Evolutionary conservation across 768 basidiomycete species (phyloP), one percentile per base, ranked within the genome.

Genomic region (Tylopilus sp.): DNA sequence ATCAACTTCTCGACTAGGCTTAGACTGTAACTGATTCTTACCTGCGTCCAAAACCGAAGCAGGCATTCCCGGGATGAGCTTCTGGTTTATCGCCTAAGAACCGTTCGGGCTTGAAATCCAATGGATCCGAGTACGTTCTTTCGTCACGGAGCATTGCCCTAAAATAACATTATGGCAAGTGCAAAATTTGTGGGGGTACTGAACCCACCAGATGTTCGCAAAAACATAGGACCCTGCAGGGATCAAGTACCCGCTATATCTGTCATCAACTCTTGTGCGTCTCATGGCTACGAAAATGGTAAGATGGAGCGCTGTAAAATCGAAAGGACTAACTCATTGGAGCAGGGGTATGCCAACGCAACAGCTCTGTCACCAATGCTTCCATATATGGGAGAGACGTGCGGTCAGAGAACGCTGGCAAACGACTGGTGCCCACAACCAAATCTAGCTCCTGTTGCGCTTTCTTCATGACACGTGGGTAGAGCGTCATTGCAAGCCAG

Each of bases 401-500:
- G 6, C 62, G 58, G 50, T 70, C 68, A 4, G 56, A 33, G 17
- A 65, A 66, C 1, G 58, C 62, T 10, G 68, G 68, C 33, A 70
- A 38, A 31, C 53, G 56, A 12, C 56, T 47, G 8, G 40, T 25
- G 19, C 70, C 70, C 13, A 71, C 58, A 0, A 71, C 59, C 0
- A 48, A 19, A 34, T 67, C 68, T 8, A 71, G 47, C 38, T 71
- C 70, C 38, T 54, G 56, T 44, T 66, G 68, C 0, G 62, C 68
- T 38, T 58, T 67, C 46, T 54, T 58, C 59, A 63, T 54, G n/a
- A 63, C 60, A 69, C 40, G 54, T 11, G 70, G 70, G 33, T 58
- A 54, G 37, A 66, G 59, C 26, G 58, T 55, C 69, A 71, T 71
- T 5, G 64, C 70, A 13, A 68, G 63, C 21, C 52, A 55, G 38